Evolutionary conservation across 2,329 filamentous ascomycete genomes (phyloP).

Genomic region (Leptographium flavum): DNA sequence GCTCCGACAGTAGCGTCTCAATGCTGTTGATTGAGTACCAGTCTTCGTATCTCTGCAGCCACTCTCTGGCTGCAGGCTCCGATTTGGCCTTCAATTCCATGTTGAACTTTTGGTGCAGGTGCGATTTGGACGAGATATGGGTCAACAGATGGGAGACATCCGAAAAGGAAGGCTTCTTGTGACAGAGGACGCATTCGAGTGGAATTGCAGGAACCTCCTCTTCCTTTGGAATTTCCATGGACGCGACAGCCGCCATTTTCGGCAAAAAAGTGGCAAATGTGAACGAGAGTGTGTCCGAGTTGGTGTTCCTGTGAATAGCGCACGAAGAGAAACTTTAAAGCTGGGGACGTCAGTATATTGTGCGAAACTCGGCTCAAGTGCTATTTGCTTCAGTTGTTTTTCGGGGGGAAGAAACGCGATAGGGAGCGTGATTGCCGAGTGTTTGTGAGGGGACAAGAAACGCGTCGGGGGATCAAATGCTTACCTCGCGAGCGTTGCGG

Average conservation of each 20-base stretch:
- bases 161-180: slow-evolving; percentile 66
- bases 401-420: no score
- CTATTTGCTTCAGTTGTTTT: no score
- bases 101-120: slow-evolving; percentile 73
- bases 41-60: slow-evolving; percentile 54
- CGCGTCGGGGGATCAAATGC: neutral
- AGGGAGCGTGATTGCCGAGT: no score
- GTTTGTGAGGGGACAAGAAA: no score
- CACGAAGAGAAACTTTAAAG: no score
- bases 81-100: slow-evolving; percentile 57
- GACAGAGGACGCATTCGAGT: slow-evolving; percentile 72
- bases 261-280: neutral
- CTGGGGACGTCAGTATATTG: neutral
- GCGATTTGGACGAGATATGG: slow-evolving; percentile 85
- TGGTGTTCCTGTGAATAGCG: no score
- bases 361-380: no score
- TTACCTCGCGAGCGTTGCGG: neutral
- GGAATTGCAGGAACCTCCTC: slow-evolving; percentile 31
- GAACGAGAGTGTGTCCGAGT: no score
- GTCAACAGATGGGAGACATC: slow-evolving; percentile 87
- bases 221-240: slow-evolving; percentile 10
- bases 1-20: slow-evolving; percentile 58
- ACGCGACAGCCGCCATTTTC: slow-evolving; percentile 23
- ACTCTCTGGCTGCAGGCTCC: slow-evolving; percentile 47
- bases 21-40: slow-evolving; percentile 68